These are phyloP conservation scores for Scheffersomyces lignicola DNA, from an alignment of 1,139 yeast genomes.

Conservation along the genomic window DNA sequence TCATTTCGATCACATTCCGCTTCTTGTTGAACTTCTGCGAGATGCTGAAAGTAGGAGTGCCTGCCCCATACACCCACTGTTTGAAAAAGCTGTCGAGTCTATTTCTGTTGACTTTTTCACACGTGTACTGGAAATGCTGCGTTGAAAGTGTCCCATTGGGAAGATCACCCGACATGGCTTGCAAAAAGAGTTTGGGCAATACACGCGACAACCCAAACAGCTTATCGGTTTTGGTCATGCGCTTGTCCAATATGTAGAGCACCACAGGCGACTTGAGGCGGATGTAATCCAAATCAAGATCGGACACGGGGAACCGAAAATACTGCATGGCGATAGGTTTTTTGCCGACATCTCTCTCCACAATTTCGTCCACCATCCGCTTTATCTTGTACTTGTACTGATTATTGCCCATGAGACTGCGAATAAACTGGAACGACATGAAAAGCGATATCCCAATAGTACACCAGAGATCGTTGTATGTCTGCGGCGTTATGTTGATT, in stretches of 20 bases:
- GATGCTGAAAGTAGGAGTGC: slow-evolving; percentile 84
- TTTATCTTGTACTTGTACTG: slow-evolving; percentile 76
- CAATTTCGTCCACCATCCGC: slow-evolving; percentile 61
- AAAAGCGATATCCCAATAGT: slow-evolving; percentile 81
- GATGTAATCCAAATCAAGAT: slow-evolving; percentile 60
- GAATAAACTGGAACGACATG: slow-evolving; percentile 76
- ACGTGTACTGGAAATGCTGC: slow-evolving; percentile 81
- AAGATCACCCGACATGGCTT: slow-evolving; percentile 94
- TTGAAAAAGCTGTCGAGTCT: slow-evolving; percentile 80
- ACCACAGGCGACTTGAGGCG: slow-evolving; percentile 84
- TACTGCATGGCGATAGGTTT: slow-evolving; percentile 76
- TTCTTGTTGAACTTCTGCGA: slow-evolving; percentile 93
- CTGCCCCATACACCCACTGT: slow-evolving; percentile 91
- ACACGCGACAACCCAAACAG: slow-evolving; percentile 91
- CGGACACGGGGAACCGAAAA: slow-evolving; percentile 66
- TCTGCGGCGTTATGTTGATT: slow-evolving; percentile 80
- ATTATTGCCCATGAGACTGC: slow-evolving; percentile 76
- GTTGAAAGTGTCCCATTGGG: slow-evolving; percentile 79
- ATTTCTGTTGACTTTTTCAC: slow-evolving; percentile 91
- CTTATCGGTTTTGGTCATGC: slow-evolving; percentile 96
- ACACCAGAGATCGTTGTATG: slow-evolving; percentile 88
- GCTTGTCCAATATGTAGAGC: slow-evolving; percentile 75
- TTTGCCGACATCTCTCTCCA: slow-evolving; percentile 74
- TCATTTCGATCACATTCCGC: slow-evolving; percentile 92
- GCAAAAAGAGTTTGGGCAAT: slow-evolving; percentile 85